These are phyloP conservation scores for Zymoseptoria passerinii DNA, from an alignment of 2,329 filamentous ascomycete species.

Conservation along the genomic window DNA sequence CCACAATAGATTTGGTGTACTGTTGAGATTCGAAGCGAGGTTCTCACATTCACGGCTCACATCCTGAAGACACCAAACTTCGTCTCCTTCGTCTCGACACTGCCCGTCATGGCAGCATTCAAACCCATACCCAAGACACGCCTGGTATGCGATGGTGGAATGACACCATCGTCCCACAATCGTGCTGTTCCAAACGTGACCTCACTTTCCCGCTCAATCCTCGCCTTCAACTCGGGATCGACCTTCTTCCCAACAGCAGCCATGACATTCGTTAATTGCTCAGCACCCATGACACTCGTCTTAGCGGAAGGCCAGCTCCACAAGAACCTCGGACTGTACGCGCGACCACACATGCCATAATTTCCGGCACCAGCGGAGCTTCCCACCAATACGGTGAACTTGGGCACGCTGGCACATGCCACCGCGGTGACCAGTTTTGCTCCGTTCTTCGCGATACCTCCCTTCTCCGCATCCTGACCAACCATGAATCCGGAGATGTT, in stretches of 20 bases:
- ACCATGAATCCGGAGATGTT: constrained; percentile 99
- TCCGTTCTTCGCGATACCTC: constrained; percentile 95
- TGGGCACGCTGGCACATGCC: constrained; percentile 86
- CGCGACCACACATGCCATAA: constrained; percentile 94
- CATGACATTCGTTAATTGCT: constrained; percentile 90
- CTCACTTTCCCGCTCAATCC: constrained; percentile 86
- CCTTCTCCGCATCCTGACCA: constrained; percentile 79
- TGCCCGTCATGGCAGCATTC: constrained; percentile 35
- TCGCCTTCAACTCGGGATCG: constrained; percentile 69
- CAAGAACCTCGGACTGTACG: constrained; percentile 82
- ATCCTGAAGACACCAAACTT: constrained; percentile 35
- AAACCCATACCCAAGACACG: constrained; percentile 42
- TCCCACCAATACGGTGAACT: constrained; percentile 95
- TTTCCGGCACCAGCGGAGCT: constrained; percentile 90
- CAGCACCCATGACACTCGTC: constrained; percentile 90
- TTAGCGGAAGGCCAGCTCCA: constrained; percentile 99
- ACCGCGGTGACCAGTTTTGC: constrained; percentile 95
- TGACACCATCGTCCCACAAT: constrained; percentile 63
- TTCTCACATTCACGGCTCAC: constrained; percentile 16
- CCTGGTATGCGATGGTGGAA: constrained; percentile 43
- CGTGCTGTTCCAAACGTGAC: constrained; percentile 80
- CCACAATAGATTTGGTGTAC: neutral
- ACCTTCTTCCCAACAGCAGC: constrained; percentile 78
- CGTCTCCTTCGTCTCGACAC: constrained; percentile 28
- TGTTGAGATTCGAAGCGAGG: neutral